Percentiles rank a stretch among this genome's conserved stretches.
Evolutionary conservation across 225 moss, liverwort and hornwort genomes (phyloP).

Genomic region (Pseudisothecium myosuroides): DNA sequence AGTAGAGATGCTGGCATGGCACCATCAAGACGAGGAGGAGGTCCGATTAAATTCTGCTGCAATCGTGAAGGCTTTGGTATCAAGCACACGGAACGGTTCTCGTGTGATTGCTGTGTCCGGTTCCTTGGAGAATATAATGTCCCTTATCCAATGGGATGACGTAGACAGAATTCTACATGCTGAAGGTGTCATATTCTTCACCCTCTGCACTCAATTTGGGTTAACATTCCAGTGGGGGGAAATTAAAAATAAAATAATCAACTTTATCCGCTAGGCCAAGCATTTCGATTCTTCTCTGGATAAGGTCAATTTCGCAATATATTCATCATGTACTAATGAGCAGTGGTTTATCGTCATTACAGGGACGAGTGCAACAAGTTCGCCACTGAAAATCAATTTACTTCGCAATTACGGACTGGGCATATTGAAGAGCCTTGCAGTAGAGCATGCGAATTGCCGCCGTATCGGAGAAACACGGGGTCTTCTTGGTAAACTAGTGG

Average conservation of each 20-base stretch:
- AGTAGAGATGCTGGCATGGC: slow-evolving; percentile 40
- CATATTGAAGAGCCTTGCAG: slow-evolving; percentile 56
- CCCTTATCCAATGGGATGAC: slow-evolving; percentile 22
- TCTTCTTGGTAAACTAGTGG: slow-evolving; percentile 31
- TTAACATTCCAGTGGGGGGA: background rate
- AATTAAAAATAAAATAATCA: background rate
- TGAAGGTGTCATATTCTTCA: background rate
- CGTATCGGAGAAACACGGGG: slow-evolving; percentile 60
- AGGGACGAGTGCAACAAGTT: background rate
- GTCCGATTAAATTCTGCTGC: slow-evolving; percentile 19
- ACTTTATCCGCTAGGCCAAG: background rate
- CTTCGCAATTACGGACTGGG: slow-evolving; percentile 41
- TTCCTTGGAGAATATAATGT: slow-evolving; percentile 24
- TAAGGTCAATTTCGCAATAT: background rate
- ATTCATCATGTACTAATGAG: background rate
- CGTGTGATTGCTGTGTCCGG: slow-evolving; percentile 34
- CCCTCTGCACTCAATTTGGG: background rate
- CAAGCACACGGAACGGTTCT: slow-evolving; percentile 22
- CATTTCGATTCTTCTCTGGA: background rate
- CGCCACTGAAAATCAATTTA: background rate
- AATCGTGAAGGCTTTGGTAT: slow-evolving; percentile 27
- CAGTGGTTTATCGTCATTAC: background rate
- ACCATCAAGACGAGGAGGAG: slow-evolving; percentile 17
- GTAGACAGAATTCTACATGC: background rate
- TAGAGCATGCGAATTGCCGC: slow-evolving; percentile 43